phyloP scores from a whole-genome alignment of 2,329 filamentous ascomycete species.

The Cytospora schulzeri region DNA sequence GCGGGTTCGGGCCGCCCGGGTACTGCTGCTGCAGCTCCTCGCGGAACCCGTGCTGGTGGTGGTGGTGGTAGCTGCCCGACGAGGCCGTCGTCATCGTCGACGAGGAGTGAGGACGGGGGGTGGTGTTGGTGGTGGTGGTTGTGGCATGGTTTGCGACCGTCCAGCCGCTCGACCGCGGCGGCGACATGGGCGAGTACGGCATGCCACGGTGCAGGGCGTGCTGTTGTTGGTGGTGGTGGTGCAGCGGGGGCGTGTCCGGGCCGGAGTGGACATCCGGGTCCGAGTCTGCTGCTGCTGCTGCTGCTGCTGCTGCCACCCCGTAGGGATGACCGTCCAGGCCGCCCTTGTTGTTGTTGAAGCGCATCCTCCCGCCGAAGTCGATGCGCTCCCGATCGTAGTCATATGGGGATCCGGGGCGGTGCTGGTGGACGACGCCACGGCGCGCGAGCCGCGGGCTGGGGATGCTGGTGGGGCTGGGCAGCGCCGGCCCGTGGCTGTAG shows the following conservation, averaged over 20 bases:
- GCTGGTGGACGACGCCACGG: conserved; percentile 2
- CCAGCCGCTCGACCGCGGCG: conserved; percentile 22
- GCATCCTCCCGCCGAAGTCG: conserved; percentile 34
- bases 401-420: conserved; percentile 21
- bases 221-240: too few species aligned
- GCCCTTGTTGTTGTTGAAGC: conserved; percentile 34
- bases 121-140: too few species aligned
- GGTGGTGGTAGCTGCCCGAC: conserved; percentile 17
- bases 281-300: too few species aligned
- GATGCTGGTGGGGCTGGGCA: conserved; percentile 31
- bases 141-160: conserved; percentile 34
- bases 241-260: conserved; percentile 28
- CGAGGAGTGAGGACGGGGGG: conserved; percentile 17
- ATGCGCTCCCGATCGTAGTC: conserved; percentile 27
- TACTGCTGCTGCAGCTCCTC: conserved; percentile 32
- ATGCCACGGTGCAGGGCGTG: conserved; percentile 15
- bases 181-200: conserved; percentile 23
- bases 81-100: too few species aligned
- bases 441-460: conserved; percentile 25
- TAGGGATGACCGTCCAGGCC: conserved; percentile 41
- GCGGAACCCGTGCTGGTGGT: conserved; percentile 28
- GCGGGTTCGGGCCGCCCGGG: conserved; percentile 40
- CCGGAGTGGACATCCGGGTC: conserved; percentile 35
- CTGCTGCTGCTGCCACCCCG: conserved; percentile 36
- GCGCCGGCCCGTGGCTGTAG: conserved; percentile 25